Conservation (phyloP, 2,329 filamentous ascomycete genomes). For the Bertia moriformis region DNA sequence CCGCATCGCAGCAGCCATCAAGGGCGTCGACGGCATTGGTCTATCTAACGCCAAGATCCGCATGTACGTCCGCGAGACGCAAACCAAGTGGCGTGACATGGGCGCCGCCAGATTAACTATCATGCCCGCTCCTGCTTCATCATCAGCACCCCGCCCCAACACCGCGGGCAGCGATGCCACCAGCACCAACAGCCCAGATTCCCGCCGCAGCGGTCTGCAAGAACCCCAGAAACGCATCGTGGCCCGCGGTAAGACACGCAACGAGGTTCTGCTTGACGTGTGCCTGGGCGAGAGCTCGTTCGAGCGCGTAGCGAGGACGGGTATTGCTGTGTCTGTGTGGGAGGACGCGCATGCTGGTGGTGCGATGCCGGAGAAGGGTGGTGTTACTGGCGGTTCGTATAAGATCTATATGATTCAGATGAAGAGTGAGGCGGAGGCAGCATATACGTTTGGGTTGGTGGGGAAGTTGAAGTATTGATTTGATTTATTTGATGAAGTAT, state of each 20-base stretch:
- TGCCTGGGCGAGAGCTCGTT: slow-evolving; percentile 50
- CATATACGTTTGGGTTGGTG: slow-evolving; percentile 1
- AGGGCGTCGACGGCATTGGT: slow-evolving; percentile 1
- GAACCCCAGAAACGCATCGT: slow-evolving; percentile 44
- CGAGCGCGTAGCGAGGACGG: slow-evolving; percentile 49
- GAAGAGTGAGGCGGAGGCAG: slow-evolving; percentile 1
- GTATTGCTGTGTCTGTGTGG: slow-evolving; percentile 51
- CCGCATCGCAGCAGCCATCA: not conserved
- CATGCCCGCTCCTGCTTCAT: not conserved
- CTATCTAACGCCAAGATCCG: slow-evolving; percentile 52
- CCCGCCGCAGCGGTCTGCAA: slow-evolving; percentile 5
- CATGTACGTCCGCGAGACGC: slow-evolving; percentile 43
- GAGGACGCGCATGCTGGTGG: slow-evolving; percentile 24
- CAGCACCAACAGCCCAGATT: slow-evolving; percentile 15
- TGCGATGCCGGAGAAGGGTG: not conserved
- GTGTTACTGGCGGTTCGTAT: not conserved
- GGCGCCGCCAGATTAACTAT: slow-evolving; percentile 48
- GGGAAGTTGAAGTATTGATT: not conserved
- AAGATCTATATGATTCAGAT: slow-evolving; percentile 1
- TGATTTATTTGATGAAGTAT: not conserved
- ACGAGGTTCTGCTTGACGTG: slow-evolving; percentile 43
- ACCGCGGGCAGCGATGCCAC: slow-evolving; percentile 3
- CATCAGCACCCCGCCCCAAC: slow-evolving; percentile 27
- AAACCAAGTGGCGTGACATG: slow-evolving; percentile 51
- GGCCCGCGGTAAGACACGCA: slow-evolving; percentile 21